These are phyloP conservation scores for Wickerhamia fluorescens DNA, from an alignment of 805 yeast species.

Conservation along the genomic window DNA sequence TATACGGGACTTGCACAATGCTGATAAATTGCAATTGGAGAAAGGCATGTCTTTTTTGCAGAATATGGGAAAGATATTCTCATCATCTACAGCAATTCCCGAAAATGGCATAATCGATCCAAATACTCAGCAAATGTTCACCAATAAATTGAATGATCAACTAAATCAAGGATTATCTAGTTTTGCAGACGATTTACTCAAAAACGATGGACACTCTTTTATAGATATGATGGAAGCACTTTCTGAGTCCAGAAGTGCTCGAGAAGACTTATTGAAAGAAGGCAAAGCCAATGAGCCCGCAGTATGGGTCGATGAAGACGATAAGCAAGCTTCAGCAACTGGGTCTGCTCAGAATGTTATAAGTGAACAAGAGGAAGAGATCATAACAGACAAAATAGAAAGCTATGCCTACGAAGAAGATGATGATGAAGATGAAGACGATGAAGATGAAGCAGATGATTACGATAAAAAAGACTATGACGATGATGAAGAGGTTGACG, in stretches of 20 bases:
- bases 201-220: constrained; percentile 71
- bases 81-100: constrained; percentile 5
- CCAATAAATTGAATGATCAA: constrained; percentile 12
- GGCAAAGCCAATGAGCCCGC: constrained; percentile 6
- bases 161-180: constrained; percentile 20
- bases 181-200: constrained; percentile 73
- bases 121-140: constrained; percentile 3
- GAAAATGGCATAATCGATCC: constrained; percentile 4
- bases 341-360: not conserved
- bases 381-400: constrained; percentile 11
- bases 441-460: constrained; percentile 7
- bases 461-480: too few relatives aligned
- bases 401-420: constrained; percentile 35
- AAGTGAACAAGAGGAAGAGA: constrained; percentile 14
- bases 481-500: constrained; percentile 4
- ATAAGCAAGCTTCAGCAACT: constrained; percentile 1
- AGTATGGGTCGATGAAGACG: constrained; percentile 18
- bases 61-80: constrained; percentile 16
- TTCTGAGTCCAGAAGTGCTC: constrained; percentile 42
- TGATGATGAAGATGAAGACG: constrained; percentile 35
- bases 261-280: constrained; percentile 19
- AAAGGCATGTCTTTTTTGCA: constrained; percentile 18
- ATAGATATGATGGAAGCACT: constrained; percentile 74
- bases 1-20: constrained; percentile 17
- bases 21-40: constrained; percentile 20